Percentiles rank a stretch among this genome's conserved stretches.
Conservation (phyloP, 148 eudicot species). For the Persicaria maculosa region DNA sequence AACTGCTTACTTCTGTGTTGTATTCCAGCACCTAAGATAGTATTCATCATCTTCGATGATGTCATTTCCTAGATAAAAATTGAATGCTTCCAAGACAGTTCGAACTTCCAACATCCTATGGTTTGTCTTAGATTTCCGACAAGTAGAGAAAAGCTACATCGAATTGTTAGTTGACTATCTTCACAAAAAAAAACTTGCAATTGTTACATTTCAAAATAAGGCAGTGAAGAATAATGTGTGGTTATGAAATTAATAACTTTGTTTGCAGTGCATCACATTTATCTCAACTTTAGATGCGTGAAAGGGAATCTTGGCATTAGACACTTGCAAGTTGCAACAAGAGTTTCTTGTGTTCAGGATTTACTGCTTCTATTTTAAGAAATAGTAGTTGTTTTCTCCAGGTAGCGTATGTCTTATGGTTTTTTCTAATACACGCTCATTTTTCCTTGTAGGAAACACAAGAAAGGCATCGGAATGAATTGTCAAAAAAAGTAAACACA, state of each 20-base stretch:
- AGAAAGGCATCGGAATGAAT: slow-evolving; percentile 42
- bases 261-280: neutral
- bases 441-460: slow-evolving; percentile 76
- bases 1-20: neutral
- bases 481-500: slow-evolving; percentile 62
- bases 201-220: neutral
- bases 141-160: neutral
- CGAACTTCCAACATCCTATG: too few species aligned
- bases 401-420: neutral
- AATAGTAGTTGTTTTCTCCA: neutral
- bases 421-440: neutral
- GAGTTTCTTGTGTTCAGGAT: neutral
- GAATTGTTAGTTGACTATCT: neutral
- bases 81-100: too few species aligned
- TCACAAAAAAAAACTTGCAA: neutral
- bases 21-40: neutral
- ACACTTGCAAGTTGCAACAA: neutral
- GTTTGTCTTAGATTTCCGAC: neutral
- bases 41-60: neutral
- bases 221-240: neutral
- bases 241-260: neutral
- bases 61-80: too few species aligned
- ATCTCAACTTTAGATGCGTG: neutral
- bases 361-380: neutral
- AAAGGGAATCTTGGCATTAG: neutral